Evolutionary conservation across 129 eudicot species (phyloP).

Genomic region (Heracleum sosnowskyi): DNA sequence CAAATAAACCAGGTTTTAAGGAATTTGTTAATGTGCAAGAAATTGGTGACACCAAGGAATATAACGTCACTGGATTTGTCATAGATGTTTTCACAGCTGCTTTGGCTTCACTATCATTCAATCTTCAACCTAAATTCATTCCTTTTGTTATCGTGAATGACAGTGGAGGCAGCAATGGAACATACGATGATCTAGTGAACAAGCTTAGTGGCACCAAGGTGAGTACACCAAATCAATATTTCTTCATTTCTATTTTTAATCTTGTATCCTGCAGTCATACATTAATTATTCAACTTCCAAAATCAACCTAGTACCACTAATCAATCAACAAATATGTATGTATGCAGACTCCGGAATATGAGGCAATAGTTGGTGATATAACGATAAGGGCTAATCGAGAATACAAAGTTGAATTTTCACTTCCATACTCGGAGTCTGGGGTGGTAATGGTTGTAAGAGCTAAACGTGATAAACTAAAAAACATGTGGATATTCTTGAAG

Average conservation of each 20-base stretch:
- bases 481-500: constrained; percentile 39
- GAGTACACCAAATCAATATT: background rate
- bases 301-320: background rate
- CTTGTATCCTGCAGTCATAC: background rate
- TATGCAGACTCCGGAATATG: constrained; percentile 3
- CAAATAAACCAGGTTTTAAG: constrained; percentile 18
- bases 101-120: constrained; percentile 18
- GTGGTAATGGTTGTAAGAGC: constrained; percentile 21
- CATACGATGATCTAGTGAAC: constrained; percentile 19
- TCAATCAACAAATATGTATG: background rate
- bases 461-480: constrained; percentile 12
- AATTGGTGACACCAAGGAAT: constrained; percentile 7
- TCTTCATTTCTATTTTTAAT: background rate
- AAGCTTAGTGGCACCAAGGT: constrained; percentile 24
- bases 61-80: constrained; percentile 24
- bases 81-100: constrained; percentile 52
- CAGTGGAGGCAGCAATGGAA: constrained; percentile 12
- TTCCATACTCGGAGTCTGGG: constrained; percentile 39
- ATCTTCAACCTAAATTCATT: constrained; percentile 21
- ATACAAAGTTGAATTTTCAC: constrained; percentile 23
- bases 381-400: constrained; percentile 28
- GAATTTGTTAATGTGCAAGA: constrained; percentile 35
- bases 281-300: background rate
- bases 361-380: constrained; percentile 34
- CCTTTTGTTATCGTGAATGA: constrained; percentile 20